Percentiles rank a stretch among this genome's conserved stretches.
phyloP scores from a whole-genome alignment of 805 yeast species.

The Zygotorulaspora sp. region DNA sequence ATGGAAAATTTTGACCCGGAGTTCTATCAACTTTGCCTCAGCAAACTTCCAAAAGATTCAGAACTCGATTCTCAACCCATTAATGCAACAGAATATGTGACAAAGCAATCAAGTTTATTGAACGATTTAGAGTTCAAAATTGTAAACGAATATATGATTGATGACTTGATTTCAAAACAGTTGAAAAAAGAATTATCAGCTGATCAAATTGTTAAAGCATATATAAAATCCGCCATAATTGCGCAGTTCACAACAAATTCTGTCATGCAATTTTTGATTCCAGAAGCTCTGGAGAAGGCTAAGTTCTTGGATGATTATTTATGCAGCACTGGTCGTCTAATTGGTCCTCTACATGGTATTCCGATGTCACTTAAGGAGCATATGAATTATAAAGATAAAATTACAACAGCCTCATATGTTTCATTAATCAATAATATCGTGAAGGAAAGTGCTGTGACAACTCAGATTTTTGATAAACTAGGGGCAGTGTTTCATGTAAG shows the following conservation, averaged over 20 bases:
- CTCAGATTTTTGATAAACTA: slow-evolving; percentile 44
- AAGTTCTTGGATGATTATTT: slow-evolving; percentile 51
- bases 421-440: slow-evolving; percentile 46
- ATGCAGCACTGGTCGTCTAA: slow-evolving; percentile 44
- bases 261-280: slow-evolving; percentile 56
- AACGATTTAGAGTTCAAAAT: slow-evolving; percentile 38
- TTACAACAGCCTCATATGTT: slow-evolving; percentile 59
- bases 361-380: slow-evolving; percentile 69
- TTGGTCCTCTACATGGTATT: slow-evolving; percentile 67
- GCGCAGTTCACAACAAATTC: slow-evolving; percentile 61
- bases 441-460: slow-evolving; percentile 43
- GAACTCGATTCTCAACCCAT: slow-evolving; percentile 24
- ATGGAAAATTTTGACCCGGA: slow-evolving; percentile 21
- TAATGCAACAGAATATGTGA: slow-evolving; percentile 18
- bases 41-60: slow-evolving; percentile 18
- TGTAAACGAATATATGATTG: slow-evolving; percentile 42
- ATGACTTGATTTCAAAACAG: slow-evolving; percentile 41
- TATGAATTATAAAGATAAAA: slow-evolving; percentile 47
- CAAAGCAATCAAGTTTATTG: slow-evolving; percentile 24
- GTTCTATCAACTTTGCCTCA: slow-evolving; percentile 18
- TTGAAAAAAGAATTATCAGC: slow-evolving; percentile 46
- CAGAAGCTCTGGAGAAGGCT: slow-evolving; percentile 58
- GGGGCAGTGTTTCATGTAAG: slow-evolving; percentile 64
- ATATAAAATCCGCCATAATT: slow-evolving; percentile 58
- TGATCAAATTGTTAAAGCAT: slow-evolving; percentile 53